Conservation (phyloP, 345 rosid species). For the thale cress (Arabidopsis thaliana) region DNA sequence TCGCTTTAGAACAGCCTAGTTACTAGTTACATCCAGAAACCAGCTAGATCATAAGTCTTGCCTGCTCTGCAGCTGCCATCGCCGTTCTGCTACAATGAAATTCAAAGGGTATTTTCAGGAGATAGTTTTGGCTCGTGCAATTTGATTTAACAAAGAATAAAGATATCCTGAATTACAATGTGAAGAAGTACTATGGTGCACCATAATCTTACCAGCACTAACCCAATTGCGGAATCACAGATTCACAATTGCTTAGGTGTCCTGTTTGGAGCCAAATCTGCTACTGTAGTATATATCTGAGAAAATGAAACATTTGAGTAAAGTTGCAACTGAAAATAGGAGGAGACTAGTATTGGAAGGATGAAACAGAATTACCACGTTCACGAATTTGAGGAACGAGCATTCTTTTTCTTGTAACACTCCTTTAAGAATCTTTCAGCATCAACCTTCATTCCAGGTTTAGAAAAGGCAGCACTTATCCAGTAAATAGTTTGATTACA, state of each 20-base stretch:
- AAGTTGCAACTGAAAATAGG: constrained; percentile 16
- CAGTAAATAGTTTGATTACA: constrained; percentile 60
- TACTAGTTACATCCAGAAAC: constrained; percentile 15
- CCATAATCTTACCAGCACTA: constrained; percentile 26
- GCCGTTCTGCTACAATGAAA: constrained; percentile 12
- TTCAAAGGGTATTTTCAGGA: constrained; percentile 15
- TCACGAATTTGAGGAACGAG: constrained; percentile 40
- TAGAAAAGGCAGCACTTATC: constrained; percentile 68
- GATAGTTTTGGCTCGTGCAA: not conserved
- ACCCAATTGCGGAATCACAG: constrained; percentile 18
- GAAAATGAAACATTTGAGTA: constrained; percentile 21
- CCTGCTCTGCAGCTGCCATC: constrained; percentile 16
- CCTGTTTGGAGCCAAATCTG: constrained; percentile 29
- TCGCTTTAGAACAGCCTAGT: constrained; percentile 20
- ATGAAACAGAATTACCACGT: constrained; percentile 26
- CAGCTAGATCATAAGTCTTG: constrained; percentile 23
- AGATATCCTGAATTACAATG: not conserved
- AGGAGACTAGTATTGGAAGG: constrained; percentile 27
- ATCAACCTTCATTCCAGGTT: constrained; percentile 64
- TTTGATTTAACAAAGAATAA: constrained; percentile 3
- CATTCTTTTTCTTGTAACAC: constrained; percentile 52
- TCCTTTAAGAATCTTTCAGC: constrained; percentile 59
- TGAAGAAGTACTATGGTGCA: not conserved
- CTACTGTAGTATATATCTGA: constrained; percentile 22
- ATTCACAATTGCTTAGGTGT: constrained; percentile 32